Evolutionary conservation across 2,329 filamentous ascomycete genomes (phyloP), one percentile per base, ranked within the genome.

Genomic region (Trichoderma polysporum): DNA sequence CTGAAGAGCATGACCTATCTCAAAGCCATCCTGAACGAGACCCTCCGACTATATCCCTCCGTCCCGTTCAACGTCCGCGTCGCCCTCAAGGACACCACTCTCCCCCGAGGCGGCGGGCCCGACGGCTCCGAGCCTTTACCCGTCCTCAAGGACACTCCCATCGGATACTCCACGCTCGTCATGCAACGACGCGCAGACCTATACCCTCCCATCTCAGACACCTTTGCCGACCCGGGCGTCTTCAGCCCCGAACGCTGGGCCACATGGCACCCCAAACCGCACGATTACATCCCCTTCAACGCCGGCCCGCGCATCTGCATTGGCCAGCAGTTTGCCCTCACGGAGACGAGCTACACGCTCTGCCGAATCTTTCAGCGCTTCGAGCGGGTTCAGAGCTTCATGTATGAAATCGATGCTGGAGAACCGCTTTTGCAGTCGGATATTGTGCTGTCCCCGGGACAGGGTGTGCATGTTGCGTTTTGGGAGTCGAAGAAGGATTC

Each of bases 1-100:
- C 84, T 97, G 68, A 97, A 97, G 82, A 85, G 85, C 70, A 97
- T 97, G 93, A 90, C 91, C 73, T 97, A 94, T 76, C 86, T 95
- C 67, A 82, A 88, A 77, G 83, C 89, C 72, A 80, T 91, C 58
- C 84, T 96, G 72, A 90, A 92, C 79, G 92, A 96, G 79, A 91
- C 88, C 0, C 85, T 94, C 68, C 88, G 92, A 15, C 79, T 94
- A 12, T 93, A 94, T 77, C 92, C 92, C 0, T 84, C 87, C 15
- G 90, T 95, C 1, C 92, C 92, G 1, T 91, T 91, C 81, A 95
- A 95, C 78, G 85, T 92, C 60, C 89, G 93, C 69, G 81, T 89
- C 35, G 86, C 91, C 13, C 83, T 92, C 13, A 84, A 82, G 67
- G 90, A 94, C 79, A 94, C 92, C 2, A 91, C 88, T 0, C 85